These are phyloP conservation scores for Blastobotrys persicus DNA, from an alignment of 1,139 yeast species.

Conservation along the genomic window DNA sequence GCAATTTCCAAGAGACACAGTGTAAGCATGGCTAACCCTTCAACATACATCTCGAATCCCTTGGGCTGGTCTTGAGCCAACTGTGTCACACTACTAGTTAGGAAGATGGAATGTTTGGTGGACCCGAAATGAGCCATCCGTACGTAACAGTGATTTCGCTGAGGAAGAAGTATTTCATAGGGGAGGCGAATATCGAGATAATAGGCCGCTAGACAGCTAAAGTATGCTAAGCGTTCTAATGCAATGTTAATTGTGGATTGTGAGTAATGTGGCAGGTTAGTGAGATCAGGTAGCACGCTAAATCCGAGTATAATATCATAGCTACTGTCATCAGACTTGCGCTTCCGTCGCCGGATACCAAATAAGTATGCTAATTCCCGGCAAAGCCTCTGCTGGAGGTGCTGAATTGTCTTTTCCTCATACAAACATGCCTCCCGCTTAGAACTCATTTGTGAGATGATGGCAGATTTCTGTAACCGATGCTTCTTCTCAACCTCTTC, in stretches of 20 bases:
- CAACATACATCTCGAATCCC: conserved; percentile 34
- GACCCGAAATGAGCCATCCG: conserved; percentile 24
- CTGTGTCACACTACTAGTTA: conserved; percentile 16
- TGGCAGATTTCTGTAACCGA: conserved; percentile 1
- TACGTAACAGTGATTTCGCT: conserved; percentile 26
- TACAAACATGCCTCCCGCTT: conserved; percentile 7
- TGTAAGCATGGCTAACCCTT: conserved; percentile 37
- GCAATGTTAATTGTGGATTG: conserved; percentile 33
- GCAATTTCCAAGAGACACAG: conserved; percentile 32
- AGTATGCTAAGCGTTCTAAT: conserved; percentile 36
- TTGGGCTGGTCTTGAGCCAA: conserved; percentile 28
- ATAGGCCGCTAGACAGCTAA: conserved; percentile 33
- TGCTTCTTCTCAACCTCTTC: conserved; percentile 6
- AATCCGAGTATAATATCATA: conserved; percentile 30
- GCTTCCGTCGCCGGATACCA: conserved; percentile 20
- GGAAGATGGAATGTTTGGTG: conserved; percentile 18
- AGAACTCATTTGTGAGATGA: conserved; percentile 7
- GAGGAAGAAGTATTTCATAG: conserved; percentile 33
- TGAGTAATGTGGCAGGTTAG: conserved; percentile 32
- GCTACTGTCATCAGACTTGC: conserved; percentile 14
- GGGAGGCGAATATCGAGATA: conserved; percentile 37
- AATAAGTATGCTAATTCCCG: conserved; percentile 18
- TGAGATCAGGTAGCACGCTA: conserved; percentile 34
- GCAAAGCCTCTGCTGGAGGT: conserved; percentile 13
- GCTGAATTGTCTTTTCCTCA: conserved; percentile 8